Base-by-base conservation (phyloP, 1,284 basidiomycete species). In the Cutaneotrichosporon cutaneum region DNA sequence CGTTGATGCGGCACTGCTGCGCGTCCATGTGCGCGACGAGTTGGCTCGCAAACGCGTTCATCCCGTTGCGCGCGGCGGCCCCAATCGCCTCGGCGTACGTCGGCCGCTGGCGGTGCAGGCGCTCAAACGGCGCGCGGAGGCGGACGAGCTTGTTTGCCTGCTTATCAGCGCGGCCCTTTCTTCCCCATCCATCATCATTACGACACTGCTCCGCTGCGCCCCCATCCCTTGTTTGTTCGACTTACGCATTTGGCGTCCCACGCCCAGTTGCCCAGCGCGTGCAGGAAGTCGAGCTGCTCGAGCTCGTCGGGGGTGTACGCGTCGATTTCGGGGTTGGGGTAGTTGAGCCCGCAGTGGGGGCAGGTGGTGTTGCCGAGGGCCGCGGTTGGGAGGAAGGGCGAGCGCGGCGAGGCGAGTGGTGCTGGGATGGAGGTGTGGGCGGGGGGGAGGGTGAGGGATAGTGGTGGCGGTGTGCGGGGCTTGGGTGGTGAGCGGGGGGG, bases 181-280 rank as follows among this genome's bases (percentile, higher is more conserved):
- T n/a, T n/a, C n/a, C n/a, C n/a, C n/a, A n/a, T 10, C 22, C 22
- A 6, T 48, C 39, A n/a, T 7, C 18, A 16, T 39, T 18, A 36
- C 30, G 4, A 9, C 30, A 30, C 9, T 30, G 30, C 30, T 4
- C 30, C 30, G 9, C 30, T 9, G n/a, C 30, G 30, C 30, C 30
- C 30, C 30, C 4, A 4, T 30, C 5, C 30, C 30, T 5, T 9
- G 30, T n/a, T n/a, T n/a, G n/a, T 39, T 6, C 18, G 16, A 51
- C 52, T 39, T 22, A 54, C 52, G 18, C 52, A 54, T 26, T 54
- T 54, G 11, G 35, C 52, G 11, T 54, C 52, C 51, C 52, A 59
- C 27, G 58, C 58, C 32, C 53, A 36, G 45, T 60, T 60, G 35
- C 58, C 58, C 10, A 60, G 22, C 16, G 58, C 58, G 24, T 60